Conservation (phyloP, 192 early-diverging fungal species). For the Coemansia asiatica region DNA sequence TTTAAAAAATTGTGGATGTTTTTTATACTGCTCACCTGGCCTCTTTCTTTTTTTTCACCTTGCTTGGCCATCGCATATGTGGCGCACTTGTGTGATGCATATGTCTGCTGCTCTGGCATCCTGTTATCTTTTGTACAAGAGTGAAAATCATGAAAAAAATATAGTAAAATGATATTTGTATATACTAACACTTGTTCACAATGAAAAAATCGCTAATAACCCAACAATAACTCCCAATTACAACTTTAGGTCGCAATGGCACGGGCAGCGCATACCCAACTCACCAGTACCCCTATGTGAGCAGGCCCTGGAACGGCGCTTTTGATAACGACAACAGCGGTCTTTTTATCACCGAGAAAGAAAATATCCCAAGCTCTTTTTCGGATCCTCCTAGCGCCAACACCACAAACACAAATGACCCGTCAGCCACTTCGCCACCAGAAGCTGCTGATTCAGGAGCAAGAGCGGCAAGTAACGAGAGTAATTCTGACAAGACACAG, state of each 20-base stretch:
- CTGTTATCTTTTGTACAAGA: not conserved
- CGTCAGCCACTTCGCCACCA: not conserved
- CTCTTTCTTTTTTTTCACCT: not conserved
- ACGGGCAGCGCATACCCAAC: slow-evolving; percentile 40
- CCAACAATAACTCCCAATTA: too few species aligned
- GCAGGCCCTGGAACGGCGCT: slow-evolving; percentile 45
- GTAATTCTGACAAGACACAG: not conserved
- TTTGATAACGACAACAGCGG: slow-evolving; percentile 44
- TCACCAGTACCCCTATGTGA: slow-evolving; percentile 43
- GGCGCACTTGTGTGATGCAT: slow-evolving; percentile 16
- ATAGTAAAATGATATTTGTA: too few species aligned
- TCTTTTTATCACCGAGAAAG: slow-evolving; percentile 29
- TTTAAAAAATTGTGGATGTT: too few species aligned
- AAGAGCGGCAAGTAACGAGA: not conserved
- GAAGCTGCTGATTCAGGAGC: not conserved
- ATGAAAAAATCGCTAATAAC: too few species aligned
- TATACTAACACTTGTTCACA: too few species aligned
- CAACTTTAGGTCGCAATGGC: slow-evolving; percentile 42
- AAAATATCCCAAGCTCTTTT: not conserved
- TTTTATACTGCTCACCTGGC: too few species aligned
- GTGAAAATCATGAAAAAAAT: too few species aligned
- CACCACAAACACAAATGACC: not conserved
- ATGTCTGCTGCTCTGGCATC: not conserved
- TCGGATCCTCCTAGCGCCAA: not conserved
- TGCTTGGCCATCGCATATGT: slow-evolving; percentile 6